A percentile compares a stretch with the other conserved stretches of the same genome.
These are phyloP conservation scores for Cercospora zeina DNA, from an alignment of 2,329 filamentous ascomycete species.

Conservation along the genomic window DNA sequence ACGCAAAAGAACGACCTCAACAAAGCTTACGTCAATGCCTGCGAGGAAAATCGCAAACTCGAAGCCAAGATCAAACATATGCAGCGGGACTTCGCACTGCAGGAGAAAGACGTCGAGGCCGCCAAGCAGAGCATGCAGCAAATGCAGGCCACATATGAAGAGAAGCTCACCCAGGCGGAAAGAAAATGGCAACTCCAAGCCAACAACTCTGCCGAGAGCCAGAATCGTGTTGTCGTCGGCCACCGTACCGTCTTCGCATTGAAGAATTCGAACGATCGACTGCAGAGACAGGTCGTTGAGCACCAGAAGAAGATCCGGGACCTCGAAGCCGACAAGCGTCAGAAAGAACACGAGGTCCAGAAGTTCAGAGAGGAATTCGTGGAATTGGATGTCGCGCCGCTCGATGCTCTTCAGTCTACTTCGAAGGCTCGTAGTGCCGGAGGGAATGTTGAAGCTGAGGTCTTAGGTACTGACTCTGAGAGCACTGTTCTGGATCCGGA, in stretches of 20 bases:
- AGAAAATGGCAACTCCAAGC: constrained; percentile 11
- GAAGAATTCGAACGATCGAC: not conserved
- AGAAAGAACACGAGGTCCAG: constrained; percentile 1
- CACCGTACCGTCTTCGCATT: not conserved
- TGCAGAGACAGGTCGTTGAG: not conserved
- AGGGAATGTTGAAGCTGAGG: too few species aligned
- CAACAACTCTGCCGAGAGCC: constrained; percentile 12
- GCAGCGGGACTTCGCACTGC: not conserved
- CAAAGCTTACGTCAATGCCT: not conserved
- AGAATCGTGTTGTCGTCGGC: not conserved
- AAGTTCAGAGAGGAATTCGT: constrained; percentile 1
- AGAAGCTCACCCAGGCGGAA: not conserved
- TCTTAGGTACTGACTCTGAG: not conserved
- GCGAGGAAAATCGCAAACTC: not conserved
- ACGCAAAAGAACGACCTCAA: not conserved
- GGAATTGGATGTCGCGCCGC: not conserved
- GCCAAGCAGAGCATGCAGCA: constrained; percentile 8
- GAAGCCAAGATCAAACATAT: not conserved
- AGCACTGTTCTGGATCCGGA: not conserved
- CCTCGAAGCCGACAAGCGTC: constrained; percentile 6
- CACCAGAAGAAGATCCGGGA: constrained; percentile 1
- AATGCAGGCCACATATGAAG: not conserved
- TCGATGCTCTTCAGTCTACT: not conserved
- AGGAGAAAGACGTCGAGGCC: not conserved
- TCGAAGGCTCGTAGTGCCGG: not conserved